Evolutionary conservation across 495 filamentous ascomycete genomes (phyloP).

Genomic region (Arthonia radiata): DNA sequence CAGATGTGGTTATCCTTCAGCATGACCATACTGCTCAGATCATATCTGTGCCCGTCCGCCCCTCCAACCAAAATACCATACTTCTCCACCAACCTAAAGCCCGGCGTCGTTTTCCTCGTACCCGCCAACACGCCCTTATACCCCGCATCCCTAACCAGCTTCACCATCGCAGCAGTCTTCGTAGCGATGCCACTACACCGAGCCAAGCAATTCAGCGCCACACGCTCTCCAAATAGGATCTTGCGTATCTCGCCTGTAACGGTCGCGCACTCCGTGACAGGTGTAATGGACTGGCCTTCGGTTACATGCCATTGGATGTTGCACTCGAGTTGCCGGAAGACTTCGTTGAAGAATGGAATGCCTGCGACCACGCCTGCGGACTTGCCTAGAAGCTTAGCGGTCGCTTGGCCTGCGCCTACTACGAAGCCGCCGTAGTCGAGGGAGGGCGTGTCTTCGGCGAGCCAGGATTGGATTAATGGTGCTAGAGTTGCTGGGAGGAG

Average conservation of each 20-base stretch:
- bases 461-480: conserved; percentile 54
- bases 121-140: conserved; percentile 75
- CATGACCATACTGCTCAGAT: conserved; percentile 89
- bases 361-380: conserved; percentile 70
- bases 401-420: conserved; percentile 52
- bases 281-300: conserved; percentile 45
- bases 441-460: conserved; percentile 82
- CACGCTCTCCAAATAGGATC: conserved; percentile 72
- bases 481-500: conserved; percentile 73
- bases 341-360: conserved; percentile 84
- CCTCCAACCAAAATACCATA: conserved; percentile 91
- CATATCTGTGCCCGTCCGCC: conserved; percentile 73
- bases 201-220: conserved; percentile 77
- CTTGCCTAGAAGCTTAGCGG: conserved; percentile 76
- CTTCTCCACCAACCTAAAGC: conserved; percentile 89
- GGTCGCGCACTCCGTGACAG: conserved; percentile 37
- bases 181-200: conserved; percentile 83
- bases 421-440: conserved; percentile 97
- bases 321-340: conserved; percentile 77
- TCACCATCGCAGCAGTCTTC: conserved; percentile 18
- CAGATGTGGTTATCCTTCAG: conserved; percentile 96
- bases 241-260: conserved; percentile 69
- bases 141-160: conserved; percentile 33
- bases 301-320: conserved; percentile 63
- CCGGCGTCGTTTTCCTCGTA: conserved; percentile 88